These are phyloP conservation scores for Cyclotella atomus DNA, from an alignment of 108 stramenopile genomes.

Conservation along the genomic window DNA sequence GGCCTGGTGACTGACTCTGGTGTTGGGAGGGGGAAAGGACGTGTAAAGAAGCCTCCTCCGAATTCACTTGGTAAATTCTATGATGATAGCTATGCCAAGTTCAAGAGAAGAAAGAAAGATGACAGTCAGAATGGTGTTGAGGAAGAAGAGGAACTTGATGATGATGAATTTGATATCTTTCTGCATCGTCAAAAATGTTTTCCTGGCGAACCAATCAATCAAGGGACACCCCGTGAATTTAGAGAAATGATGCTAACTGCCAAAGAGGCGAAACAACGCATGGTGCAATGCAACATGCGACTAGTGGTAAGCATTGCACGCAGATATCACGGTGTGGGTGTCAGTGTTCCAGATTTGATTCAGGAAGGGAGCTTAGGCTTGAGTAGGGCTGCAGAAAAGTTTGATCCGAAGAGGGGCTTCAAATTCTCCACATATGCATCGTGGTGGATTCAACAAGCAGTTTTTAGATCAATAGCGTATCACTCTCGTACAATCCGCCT, in stretches of 20 bases:
- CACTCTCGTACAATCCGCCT: conserved; percentile 94
- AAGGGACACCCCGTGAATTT: conserved; percentile 72
- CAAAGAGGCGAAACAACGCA: conserved; percentile 84
- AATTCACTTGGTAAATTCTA: conserved; percentile 59
- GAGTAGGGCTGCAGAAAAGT: conserved; percentile 87
- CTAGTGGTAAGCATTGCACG: conserved; percentile 93
- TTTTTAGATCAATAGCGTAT: conserved; percentile 91
- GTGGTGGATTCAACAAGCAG: conserved; percentile 94
- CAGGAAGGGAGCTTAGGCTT: conserved; percentile 91
- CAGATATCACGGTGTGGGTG: conserved; percentile 86
- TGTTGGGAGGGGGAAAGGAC: conserved; percentile 77
- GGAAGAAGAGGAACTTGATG: conserved; percentile 15
- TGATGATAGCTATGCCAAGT: conserved; percentile 57
- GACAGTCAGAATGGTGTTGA: background rate
- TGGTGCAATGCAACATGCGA: conserved; percentile 94
- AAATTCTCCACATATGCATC: conserved; percentile 92
- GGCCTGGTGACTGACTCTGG: conserved; percentile 70
- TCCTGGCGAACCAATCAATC: conserved; percentile 66
- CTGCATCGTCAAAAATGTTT: conserved; percentile 28
- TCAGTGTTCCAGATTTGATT: conserved; percentile 82
- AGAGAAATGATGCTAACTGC: conserved; percentile 77
- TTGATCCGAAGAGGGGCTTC: conserved; percentile 88
- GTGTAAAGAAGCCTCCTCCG: conserved; percentile 74
- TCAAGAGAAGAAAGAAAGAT: too few species aligned
- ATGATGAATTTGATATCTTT: conserved; percentile 44